Evolutionary conservation across 129 eudicot genomes (phyloP).

Genomic region (Flaveria brownii): DNA sequence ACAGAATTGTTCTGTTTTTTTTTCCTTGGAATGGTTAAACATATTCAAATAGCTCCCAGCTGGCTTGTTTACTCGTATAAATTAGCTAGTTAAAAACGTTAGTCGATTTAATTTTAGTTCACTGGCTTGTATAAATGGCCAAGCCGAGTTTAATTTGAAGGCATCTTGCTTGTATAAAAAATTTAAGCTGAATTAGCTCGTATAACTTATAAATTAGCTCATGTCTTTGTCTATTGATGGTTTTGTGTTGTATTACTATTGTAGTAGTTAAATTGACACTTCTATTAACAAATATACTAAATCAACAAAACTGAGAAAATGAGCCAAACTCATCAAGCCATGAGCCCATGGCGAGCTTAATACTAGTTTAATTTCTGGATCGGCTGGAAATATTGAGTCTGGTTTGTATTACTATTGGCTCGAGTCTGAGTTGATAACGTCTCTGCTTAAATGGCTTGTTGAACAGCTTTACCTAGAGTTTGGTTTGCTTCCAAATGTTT

Average conservation of each 20-base stretch:
- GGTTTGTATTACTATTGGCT: neutral
- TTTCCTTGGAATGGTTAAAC: neutral
- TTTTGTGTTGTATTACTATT: neutral
- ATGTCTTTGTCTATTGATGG: neutral
- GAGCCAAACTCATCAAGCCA: neutral
- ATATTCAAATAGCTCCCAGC: neutral
- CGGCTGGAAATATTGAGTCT: neutral
- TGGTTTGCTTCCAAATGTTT: neutral
- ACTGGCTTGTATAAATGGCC: neutral
- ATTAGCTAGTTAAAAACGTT: neutral
- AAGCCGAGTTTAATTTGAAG: neutral
- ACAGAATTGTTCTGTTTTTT: neutral
- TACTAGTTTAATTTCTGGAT: neutral
- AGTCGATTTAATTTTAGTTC: neutral
- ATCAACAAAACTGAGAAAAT: neutral
- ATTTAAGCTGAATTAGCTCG: too few species aligned
- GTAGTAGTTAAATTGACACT: too few species aligned
- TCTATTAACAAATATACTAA: neutral
- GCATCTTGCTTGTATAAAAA: too few species aligned
- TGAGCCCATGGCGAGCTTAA: neutral
- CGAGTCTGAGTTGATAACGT: neutral
- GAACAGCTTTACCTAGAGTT: neutral
- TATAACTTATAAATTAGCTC: too few species aligned
- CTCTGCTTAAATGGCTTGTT: neutral
- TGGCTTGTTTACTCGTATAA: neutral